Evolutionary conservation across 2,329 filamentous ascomycete species (phyloP), one percentile per base, ranked within the genome.

Genomic region (Neofusicoccum sp.): DNA sequence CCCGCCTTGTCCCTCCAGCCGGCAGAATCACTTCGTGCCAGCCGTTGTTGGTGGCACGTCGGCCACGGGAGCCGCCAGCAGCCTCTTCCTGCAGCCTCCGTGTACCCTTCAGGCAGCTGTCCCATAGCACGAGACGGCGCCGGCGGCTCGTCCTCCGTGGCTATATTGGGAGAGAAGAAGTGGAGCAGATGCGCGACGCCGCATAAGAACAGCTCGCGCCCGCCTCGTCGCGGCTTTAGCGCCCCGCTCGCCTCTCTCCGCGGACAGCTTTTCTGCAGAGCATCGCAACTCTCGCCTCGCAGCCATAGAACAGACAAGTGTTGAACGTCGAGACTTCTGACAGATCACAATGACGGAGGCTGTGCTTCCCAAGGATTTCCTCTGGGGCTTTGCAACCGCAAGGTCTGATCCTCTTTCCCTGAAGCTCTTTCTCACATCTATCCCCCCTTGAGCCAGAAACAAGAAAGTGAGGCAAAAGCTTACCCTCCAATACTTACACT

Each of bases 311-410:
- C 14, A 11, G 34, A 16, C 11, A 6, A 24, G 3, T 56, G 6
- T 16, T 56, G 36, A 41, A 1, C 51, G 7, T 9, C 51, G 33
- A 33, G 26, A 16, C 24, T 43, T 8, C 8, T 20, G 12, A 30
- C 7, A 56, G 4, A 31, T 16, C 31, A 36, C 20, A 64, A 71
- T 38, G 62, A 63, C 73, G 58, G 66, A 74, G 51, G 72, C 72
- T 51, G 69, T 71, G 58, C 63, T 76, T 51, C 74, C 74, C 28
- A 73, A 74, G 62, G 72, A 68, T 64, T 76, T 75, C 61, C 65
- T 75, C 62, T 76, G 74, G 74, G 74, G 74, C 30, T 76, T 76
- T 63, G 74, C 74, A 62, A 76, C 74, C 66, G 74, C 74, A 64
- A 74, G 73, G 74, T 76, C 67, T 63, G 71, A 36, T 54, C 51